Evolutionary conservation across 768 basidiomycete genomes (phyloP).

Genomic region (Pulveroboletus sp.): DNA sequence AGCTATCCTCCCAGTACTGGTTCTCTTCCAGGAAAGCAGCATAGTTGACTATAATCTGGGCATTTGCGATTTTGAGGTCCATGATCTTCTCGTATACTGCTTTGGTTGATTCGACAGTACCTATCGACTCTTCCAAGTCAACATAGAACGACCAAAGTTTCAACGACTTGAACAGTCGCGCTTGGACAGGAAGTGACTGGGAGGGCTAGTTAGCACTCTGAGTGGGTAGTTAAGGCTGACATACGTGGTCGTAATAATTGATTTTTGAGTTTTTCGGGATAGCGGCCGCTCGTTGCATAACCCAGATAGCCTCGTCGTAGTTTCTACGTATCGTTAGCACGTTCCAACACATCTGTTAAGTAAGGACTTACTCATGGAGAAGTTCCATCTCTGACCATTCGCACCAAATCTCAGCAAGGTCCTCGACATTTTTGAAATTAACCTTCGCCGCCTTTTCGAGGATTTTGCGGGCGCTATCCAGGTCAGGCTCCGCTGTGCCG

Average conservation of each 20-base stretch:
- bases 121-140: slow-evolving; percentile 95
- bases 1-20: slow-evolving; percentile 97
- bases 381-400: slow-evolving; percentile 99
- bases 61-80: slow-evolving; percentile 95
- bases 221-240: slow-evolving; percentile 10
- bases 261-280: slow-evolving; percentile 87
- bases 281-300: slow-evolving; percentile 95
- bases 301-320: slow-evolving; percentile 89
- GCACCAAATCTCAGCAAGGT: slow-evolving; percentile 97
- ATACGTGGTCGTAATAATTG: slow-evolving; percentile 93
- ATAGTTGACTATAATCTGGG: slow-evolving; percentile 96
- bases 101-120: slow-evolving; percentile 87
- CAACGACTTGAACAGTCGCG: slow-evolving; percentile 91
- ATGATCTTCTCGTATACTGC: slow-evolving; percentile 94
- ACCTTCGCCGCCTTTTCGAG: slow-evolving; percentile 90
- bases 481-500: slow-evolving; percentile 72
- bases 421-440: slow-evolving; percentile 93
- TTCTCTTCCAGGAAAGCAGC: slow-evolving; percentile 97
- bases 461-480: slow-evolving; percentile 85
- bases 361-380: slow-evolving; percentile 74
- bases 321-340: slow-evolving; percentile 52
- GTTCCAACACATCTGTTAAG: neutral
- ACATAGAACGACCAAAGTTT: slow-evolving; percentile 99
- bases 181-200: slow-evolving; percentile 79
- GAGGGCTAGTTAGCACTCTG: slow-evolving; percentile 11